Evolutionary conservation across 2,329 filamentous ascomycete genomes (phyloP), one percentile per base, ranked within the genome.

Genomic region (Xylariaceae sp.): DNA sequence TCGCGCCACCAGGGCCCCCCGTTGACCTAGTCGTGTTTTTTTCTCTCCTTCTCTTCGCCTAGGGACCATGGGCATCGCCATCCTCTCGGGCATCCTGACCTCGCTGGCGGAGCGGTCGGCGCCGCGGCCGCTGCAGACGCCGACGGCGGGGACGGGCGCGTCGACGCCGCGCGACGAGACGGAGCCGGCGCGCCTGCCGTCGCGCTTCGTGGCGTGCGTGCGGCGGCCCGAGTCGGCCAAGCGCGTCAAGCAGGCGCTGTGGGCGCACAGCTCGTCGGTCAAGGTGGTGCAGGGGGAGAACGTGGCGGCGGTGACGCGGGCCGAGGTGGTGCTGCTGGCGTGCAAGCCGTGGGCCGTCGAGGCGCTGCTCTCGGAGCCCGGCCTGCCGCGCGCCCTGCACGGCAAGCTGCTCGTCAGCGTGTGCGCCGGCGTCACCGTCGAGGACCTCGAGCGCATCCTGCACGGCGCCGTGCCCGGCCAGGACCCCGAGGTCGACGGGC

Each of bases 11-110:
- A 22, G 18, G 19, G 19, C 4, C 8, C n/a, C 17, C 5, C 13
- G 21, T 26, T 15, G 14, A 4, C 12, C 16, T 19, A 10, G 18
- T 18, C 29, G 17, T 17, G 10, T 28, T 29, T 35, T 25, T 34
- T 33, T 34, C 25, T 22, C 11, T 25, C 22, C 22, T n/a, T 17
- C 11, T 9, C 19, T 33, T 14, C 11, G 15, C 15, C 11, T 13
- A 88, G 83, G 85, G 45, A 89, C 80, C 33, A 84, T 94, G 77
- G 87, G 87, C 38, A 84, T 85, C 40, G 85, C 85, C 37, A 89
- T 94, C 47, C 74, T 93, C 37, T 79, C 75, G 35, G 87, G 86
- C 43, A 81, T 94, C 52, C 73, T 93, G 47, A 68, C 75, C 39
- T 84, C 83, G 9, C 70, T 92, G 28, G 64, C 65, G 24, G 69